phyloP scores from a whole-genome alignment of 2,329 filamentous ascomycete species.

The Diaporthe sp. region DNA sequence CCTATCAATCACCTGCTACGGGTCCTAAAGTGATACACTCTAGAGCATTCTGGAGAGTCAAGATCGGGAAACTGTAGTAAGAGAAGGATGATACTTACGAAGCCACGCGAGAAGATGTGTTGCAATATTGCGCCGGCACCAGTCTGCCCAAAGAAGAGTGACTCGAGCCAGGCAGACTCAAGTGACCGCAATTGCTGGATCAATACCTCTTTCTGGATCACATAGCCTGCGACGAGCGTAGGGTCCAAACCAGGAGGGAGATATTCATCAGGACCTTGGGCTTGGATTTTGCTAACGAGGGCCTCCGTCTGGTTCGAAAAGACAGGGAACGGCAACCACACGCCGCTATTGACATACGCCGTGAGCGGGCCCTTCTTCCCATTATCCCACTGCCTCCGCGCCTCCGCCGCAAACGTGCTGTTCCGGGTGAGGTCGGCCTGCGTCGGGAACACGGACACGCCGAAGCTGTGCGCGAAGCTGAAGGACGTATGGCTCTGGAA shows the following conservation, averaged over 20 bases:
- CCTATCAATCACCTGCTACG: too few relatives aligned
- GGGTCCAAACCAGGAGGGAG: not conserved
- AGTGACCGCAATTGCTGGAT: conserved; percentile 13
- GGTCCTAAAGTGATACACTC: too few relatives aligned
- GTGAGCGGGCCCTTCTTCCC: conserved; percentile 10
- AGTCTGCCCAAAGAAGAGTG: not conserved
- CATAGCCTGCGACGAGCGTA: conserved; percentile 8
- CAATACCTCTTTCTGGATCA: conserved; percentile 17
- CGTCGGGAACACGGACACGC: conserved; percentile 19
- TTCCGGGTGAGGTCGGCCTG: not conserved
- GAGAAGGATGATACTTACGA: too few relatives aligned
- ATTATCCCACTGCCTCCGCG: conserved; percentile 1
- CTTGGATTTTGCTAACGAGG: not conserved
- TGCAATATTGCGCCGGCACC: not conserved
- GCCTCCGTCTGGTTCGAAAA: conserved; percentile 19
- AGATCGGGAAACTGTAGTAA: too few relatives aligned
- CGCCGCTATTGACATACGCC: conserved; percentile 20
- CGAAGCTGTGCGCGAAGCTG: not conserved
- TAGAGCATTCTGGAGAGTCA: too few relatives aligned
- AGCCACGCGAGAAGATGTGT: conserved; percentile 27
- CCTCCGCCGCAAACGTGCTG: conserved; percentile 12
- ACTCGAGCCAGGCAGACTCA: conserved; percentile 5
- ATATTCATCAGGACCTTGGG: conserved; percentile 5
- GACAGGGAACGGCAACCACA: conserved; percentile 25
- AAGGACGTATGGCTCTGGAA: conserved; percentile 58